phyloP scores from a whole-genome alignment of 1,284 basidiomycete species.

The Leccinum griseonigrum region DNA sequence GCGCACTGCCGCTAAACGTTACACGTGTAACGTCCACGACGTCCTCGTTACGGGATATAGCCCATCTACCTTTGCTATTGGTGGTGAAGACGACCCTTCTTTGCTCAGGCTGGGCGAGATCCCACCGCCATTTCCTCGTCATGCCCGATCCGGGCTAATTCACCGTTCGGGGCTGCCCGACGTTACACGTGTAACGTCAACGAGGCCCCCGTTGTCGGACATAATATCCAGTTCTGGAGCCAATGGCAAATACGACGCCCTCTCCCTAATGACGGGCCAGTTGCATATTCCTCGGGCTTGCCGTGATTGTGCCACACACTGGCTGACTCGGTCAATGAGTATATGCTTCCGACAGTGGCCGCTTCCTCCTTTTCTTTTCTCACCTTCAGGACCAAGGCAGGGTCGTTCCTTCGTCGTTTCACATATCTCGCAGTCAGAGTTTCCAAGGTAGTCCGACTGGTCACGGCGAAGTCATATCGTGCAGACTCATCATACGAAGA shows the following conservation, averaged over 20 bases:
- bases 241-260: constrained; percentile 11
- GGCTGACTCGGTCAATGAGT: neutral
- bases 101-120: neutral
- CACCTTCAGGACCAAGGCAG: constrained; percentile 7
- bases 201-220: constrained; percentile 6
- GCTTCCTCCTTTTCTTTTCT: constrained; percentile 3
- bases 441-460: constrained; percentile 2
- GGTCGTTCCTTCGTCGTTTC: constrained; percentile 3
- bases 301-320: neutral
- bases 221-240: neutral
- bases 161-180: constrained; percentile 14
- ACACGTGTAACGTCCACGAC: constrained; percentile 29
- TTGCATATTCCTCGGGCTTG: constrained; percentile 1
- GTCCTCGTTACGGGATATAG: constrained; percentile 1
- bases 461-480: neutral
- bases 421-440: neutral
- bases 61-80: neutral
- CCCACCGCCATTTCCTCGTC: neutral
- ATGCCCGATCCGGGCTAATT: neutral
- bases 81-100: constrained; percentile 4
- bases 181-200: constrained; percentile 33
- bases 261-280: neutral
- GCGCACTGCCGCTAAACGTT: constrained; percentile 19
- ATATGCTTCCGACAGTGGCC: neutral
- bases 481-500: neutral